Base-by-base conservation (phyloP, 1,284 basidiomycete species). In the Mycosarcoma maydis region DNA sequence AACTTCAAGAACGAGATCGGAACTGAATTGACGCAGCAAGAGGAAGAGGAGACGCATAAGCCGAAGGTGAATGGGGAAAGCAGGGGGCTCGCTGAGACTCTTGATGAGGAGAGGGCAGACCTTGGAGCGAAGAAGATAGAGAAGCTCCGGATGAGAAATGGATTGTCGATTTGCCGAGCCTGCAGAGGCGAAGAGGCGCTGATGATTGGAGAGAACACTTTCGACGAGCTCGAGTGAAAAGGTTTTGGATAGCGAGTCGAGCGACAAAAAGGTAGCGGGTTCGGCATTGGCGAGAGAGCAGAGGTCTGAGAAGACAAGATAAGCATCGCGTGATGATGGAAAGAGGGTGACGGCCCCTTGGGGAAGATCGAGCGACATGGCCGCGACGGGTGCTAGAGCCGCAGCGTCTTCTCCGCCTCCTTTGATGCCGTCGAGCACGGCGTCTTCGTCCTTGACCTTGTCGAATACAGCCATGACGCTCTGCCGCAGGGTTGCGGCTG, bases 381-480 rank as follows among this genome's bases (percentile, higher is more conserved):
- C 75, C 3, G 79, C 75, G 29, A 80, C 37, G 6, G 78, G 78
- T 0, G 78, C 77, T 6, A 67, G 50, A 1, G 74, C 77, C 9
- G 78, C 78, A 0, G 78, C 78, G 20, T 78, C 74, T 43, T 80
- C 76, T 13, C 73, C 75, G 3, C 76, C 72, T 29, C 49, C 70
- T n/a, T 69, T 67, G 53, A 81, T 75, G 10, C 46, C 66, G 41
- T 78, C 72, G 14, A 82, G 72, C 7, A 73, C 74, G 3, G 57
- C 64, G 58, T 93, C 91, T 79, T 94, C 92, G 17, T 88, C 87
- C 2, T 89, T 88, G 77, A 98, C 90, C 77, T 96, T 94, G 84
- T 98, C 95, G 45, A 98, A 92, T 13, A 98, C 90, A 71, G 96
- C 92, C 94, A 98, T 98, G 51, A 98, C 92, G 1, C 96, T 87